A percentile compares a stretch with the other conserved stretches of the same genome.
These are phyloP conservation scores for Fusarium praegraminearum DNA, from an alignment of 2,329 filamentous ascomycete species.

Conservation along the genomic window DNA sequence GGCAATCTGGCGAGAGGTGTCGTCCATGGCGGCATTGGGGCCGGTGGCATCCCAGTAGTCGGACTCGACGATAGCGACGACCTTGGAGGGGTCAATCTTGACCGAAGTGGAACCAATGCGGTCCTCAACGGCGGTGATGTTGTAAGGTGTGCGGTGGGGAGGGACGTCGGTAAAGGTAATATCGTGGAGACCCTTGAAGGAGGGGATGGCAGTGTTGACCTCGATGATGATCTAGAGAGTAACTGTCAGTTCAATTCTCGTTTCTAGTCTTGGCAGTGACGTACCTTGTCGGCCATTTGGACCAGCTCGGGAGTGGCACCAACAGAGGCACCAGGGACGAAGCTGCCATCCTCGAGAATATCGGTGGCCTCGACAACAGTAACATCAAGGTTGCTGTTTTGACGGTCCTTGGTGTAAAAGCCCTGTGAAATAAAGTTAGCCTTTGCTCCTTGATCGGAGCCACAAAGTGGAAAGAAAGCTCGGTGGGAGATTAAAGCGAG, in stretches of 20 bases:
- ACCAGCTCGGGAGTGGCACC: conserved; percentile 87
- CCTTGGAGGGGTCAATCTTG: conserved; percentile 84
- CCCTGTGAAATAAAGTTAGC: conserved; percentile 60
- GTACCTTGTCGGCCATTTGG: conserved; percentile 87
- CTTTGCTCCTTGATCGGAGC: conserved; percentile 11
- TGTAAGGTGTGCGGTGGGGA: conserved; percentile 83
- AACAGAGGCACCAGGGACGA: conserved; percentile 87
- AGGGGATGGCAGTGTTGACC: conserved; percentile 87
- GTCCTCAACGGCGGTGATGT: conserved; percentile 87
- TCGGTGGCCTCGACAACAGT: conserved; percentile 87
- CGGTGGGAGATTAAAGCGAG: conserved; percentile 38
- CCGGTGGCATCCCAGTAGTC: conserved; percentile 82
- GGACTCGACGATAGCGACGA: conserved; percentile 86
- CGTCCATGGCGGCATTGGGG: conserved; percentile 82
- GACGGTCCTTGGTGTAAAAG: conserved; percentile 85
- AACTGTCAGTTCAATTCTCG: conserved; percentile 15
- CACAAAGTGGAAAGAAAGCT: conserved; percentile 19
- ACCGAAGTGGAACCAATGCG: conserved; percentile 86
- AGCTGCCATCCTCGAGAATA: conserved; percentile 89
- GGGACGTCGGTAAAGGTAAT: conserved; percentile 91
- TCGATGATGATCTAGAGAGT: conserved; percentile 79
- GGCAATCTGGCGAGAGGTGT: conserved; percentile 77
- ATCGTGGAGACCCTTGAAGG: conserved; percentile 89
- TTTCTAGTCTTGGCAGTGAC: conserved; percentile 7
- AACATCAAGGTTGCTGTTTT: conserved; percentile 80